phyloP scores from a whole-genome alignment of 805 yeast genomes.

The Pichia insulana region DNA sequence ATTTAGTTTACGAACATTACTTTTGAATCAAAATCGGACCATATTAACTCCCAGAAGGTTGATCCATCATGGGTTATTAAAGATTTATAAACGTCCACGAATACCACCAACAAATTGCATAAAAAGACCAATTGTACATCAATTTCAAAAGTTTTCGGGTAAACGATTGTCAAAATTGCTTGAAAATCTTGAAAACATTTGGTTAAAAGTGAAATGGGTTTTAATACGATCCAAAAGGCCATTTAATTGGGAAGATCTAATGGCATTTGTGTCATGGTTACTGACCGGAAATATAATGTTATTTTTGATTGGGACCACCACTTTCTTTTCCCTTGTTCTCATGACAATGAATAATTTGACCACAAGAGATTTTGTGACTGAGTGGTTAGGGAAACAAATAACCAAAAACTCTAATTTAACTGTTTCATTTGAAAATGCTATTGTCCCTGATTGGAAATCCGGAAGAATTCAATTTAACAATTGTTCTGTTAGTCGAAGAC shows the following conservation, averaged over 20 bases:
- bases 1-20: no score
- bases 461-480: conserved; percentile 78
- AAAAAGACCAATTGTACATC: neutral
- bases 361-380: conserved; percentile 83
- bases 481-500: conserved; percentile 80
- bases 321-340: conserved; percentile 75
- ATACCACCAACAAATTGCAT: no score
- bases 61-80: no score
- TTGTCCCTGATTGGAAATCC: conserved; percentile 88
- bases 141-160: neutral
- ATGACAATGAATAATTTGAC: conserved; percentile 74
- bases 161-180: conserved; percentile 1
- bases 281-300: conserved; percentile 78
- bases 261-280: conserved; percentile 88
- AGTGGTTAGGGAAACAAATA: conserved; percentile 69
- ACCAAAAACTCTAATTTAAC: conserved; percentile 76
- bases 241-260: conserved; percentile 83
- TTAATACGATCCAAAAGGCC: conserved; percentile 72
- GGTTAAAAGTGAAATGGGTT: conserved; percentile 52
- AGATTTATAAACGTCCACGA: no score
- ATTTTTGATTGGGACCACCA: conserved; percentile 81
- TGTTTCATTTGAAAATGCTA: conserved; percentile 87
- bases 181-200: conserved; percentile 2
- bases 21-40: no score
- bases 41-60: no score